A percentile compares a stretch with the other conserved stretches of the same genome.
Conservation (phyloP, 495 filamentous ascomycete species). For the Apiosordaria backusii region DNA sequence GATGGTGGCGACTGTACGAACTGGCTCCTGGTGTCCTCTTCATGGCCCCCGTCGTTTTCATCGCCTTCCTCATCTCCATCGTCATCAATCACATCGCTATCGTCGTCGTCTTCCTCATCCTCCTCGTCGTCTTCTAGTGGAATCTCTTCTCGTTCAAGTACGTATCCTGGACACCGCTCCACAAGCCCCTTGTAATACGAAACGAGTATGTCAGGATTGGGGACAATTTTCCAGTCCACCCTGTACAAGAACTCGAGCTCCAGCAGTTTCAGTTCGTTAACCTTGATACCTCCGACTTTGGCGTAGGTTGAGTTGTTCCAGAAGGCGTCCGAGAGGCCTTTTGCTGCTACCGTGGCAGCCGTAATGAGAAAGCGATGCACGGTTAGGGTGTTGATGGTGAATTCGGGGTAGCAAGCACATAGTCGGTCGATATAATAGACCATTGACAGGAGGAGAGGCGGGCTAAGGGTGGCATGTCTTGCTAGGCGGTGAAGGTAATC, state of each 20-base stretch:
- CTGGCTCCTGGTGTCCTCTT: not conserved
- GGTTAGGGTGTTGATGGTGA: constrained; percentile 90
- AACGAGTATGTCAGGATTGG: constrained; percentile 84
- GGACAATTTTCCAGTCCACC: constrained; percentile 95
- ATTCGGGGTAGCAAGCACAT: constrained; percentile 84
- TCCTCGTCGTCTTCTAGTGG: constrained; percentile 13
- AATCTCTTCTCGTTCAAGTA: constrained; percentile 35
- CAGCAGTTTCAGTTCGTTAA: constrained; percentile 84
- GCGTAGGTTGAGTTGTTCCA: constrained; percentile 98
- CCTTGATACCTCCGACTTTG: constrained; percentile 82
- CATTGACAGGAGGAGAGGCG: constrained; percentile 97
- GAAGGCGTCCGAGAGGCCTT: constrained; percentile 93
- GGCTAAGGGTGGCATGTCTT: constrained; percentile 87
- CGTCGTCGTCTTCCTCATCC: constrained; percentile 21
- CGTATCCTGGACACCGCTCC: constrained; percentile 49
- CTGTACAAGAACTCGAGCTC: constrained; percentile 89
- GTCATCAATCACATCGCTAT: constrained; percentile 22
- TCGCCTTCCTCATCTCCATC: constrained; percentile 26
- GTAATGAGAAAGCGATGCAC: constrained; percentile 97
- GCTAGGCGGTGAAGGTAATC: constrained; percentile 92
- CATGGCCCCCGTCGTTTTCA: constrained; percentile 4
- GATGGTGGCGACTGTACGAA: not conserved
- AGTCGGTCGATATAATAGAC: constrained; percentile 98
- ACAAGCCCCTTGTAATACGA: constrained; percentile 91
- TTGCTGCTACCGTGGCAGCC: constrained; percentile 90